phyloP scores from a whole-genome alignment of 2,329 filamentous ascomycete genomes.

The Drechslerella dactyloides region DNA sequence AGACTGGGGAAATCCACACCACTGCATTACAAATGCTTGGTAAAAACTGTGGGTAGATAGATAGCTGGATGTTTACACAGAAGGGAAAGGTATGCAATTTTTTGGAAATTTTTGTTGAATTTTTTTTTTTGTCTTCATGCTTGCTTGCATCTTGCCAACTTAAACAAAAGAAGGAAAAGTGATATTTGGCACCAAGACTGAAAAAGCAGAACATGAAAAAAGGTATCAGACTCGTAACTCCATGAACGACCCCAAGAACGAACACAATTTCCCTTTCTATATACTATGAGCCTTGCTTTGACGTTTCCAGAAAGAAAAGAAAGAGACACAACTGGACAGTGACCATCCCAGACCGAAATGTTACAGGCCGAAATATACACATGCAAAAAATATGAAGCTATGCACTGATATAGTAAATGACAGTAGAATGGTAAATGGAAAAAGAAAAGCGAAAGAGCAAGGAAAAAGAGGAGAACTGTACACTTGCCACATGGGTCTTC shows the following conservation, averaged over 20 bases:
- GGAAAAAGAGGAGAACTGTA: constrained; percentile 18
- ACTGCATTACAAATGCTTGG: not conserved
- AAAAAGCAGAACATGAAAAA: constrained; percentile 5
- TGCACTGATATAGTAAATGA: constrained; percentile 9
- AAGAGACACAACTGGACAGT: constrained; percentile 18
- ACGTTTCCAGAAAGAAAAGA: constrained; percentile 17
- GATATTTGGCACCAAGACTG: not conserved
- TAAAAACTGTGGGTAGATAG: too few relatives aligned
- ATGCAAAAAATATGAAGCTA: constrained; percentile 30
- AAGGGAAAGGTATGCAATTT: not conserved
- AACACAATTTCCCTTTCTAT: constrained; percentile 41
- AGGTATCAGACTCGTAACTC: constrained; percentile 48
- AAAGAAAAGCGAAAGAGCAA: constrained; percentile 17
- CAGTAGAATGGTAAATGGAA: constrained; percentile 10
- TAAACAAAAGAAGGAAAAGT: not conserved
- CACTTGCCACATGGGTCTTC: constrained; percentile 53
- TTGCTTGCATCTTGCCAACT: constrained; percentile 9
- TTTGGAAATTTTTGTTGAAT: not conserved
- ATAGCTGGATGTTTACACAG: not conserved
- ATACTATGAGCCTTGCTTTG: constrained; percentile 14
- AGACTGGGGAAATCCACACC: not conserved
- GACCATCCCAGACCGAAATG: constrained; percentile 41
- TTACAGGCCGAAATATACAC: constrained; percentile 44
- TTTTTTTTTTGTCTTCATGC: constrained; percentile 11
- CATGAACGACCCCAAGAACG: constrained; percentile 23